A percentile compares a stretch with the other conserved stretches of the same genome.
phyloP scores from a whole-genome alignment of 2,329 filamentous ascomycete genomes.

The Tolypocladium inflatum region DNA sequence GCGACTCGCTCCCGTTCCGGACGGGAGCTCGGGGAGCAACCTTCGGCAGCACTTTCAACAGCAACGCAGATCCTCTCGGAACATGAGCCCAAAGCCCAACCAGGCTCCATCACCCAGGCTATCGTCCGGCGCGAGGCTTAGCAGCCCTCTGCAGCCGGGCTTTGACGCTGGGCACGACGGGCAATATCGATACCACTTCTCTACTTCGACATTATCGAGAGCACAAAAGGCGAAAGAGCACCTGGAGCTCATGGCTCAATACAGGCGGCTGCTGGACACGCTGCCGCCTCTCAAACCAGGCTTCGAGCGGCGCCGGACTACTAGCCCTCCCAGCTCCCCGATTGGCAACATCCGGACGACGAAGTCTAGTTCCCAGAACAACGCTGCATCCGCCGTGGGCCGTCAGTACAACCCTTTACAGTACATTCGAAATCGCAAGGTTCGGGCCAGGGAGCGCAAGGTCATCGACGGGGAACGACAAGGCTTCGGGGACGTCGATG shows the following conservation, averaged over 20 bases:
- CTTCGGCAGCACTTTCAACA: conserved; percentile 63
- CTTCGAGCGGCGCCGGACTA: conserved; percentile 25
- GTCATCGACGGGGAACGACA: conserved; percentile 64
- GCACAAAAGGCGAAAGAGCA: conserved; percentile 78
- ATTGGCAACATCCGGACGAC: conserved; percentile 18
- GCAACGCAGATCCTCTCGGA: conserved; percentile 54
- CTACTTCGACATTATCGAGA: conserved; percentile 69
- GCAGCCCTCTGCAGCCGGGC: conserved; percentile 35
- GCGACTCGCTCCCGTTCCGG: conserved; percentile 40
- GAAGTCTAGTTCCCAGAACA: conserved; percentile 15
- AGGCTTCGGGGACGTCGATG: conserved; percentile 66
- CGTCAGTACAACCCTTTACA: conserved; percentile 86
- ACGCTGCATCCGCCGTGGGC: conserved; percentile 36
- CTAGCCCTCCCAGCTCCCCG: conserved; percentile 33
- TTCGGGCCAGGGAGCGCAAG: conserved; percentile 68
- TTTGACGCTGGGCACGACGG: conserved; percentile 35
- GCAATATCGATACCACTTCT: conserved; percentile 56
- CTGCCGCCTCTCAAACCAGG: conserved; percentile 60
- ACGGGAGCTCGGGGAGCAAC: conserved; percentile 45
- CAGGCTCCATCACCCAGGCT: conserved; percentile 29
- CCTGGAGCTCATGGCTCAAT: conserved; percentile 78
- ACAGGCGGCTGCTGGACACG: conserved; percentile 68
- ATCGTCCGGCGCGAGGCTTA: conserved; percentile 28
- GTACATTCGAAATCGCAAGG: conserved; percentile 81
- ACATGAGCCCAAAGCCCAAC: conserved; percentile 47